Conservation (phyloP, 2,329 filamentous ascomycete genomes). For the Chaetomium globosum region DNA sequence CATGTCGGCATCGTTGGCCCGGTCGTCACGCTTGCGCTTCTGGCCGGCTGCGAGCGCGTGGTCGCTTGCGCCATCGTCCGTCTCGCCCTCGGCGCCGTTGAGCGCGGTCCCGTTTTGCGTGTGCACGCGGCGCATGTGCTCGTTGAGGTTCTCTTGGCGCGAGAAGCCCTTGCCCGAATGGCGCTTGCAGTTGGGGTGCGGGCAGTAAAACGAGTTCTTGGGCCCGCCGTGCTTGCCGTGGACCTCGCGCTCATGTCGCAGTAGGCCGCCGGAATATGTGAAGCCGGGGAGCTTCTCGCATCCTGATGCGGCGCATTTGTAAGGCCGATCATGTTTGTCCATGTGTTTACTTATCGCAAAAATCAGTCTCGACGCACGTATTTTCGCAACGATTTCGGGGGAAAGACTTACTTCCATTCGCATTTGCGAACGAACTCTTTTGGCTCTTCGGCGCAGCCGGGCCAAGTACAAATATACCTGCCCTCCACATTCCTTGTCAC, state of each 20-base stretch:
- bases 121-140: conserved; percentile 90
- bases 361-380: conserved; percentile 18
- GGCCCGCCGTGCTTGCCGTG: conserved; percentile 88
- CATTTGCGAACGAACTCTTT: conserved; percentile 78
- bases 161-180: conserved; percentile 88
- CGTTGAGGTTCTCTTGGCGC: conserved; percentile 88
- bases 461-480: conserved; percentile 74
- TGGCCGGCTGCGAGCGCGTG: conserved; percentile 43
- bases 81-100: conserved; percentile 44
- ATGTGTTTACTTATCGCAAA: conserved; percentile 78
- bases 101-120: conserved; percentile 49
- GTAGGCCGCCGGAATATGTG: conserved; percentile 87
- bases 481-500: conserved; percentile 67
- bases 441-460: conserved; percentile 66
- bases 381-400: neutral
- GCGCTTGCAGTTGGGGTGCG: conserved; percentile 83
- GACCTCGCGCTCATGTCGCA: conserved; percentile 90
- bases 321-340: conserved; percentile 95
- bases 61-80: conserved; percentile 54
- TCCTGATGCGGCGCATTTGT: conserved; percentile 78
- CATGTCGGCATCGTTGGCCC: conserved; percentile 48
- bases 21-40: conserved; percentile 51
- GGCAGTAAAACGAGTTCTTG: conserved; percentile 84
- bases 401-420: conserved; percentile 81
- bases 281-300: conserved; percentile 93